These are phyloP conservation scores for Rubroboletus satanas DNA, from an alignment of 768 basidiomycete species.

Conservation along the genomic window DNA sequence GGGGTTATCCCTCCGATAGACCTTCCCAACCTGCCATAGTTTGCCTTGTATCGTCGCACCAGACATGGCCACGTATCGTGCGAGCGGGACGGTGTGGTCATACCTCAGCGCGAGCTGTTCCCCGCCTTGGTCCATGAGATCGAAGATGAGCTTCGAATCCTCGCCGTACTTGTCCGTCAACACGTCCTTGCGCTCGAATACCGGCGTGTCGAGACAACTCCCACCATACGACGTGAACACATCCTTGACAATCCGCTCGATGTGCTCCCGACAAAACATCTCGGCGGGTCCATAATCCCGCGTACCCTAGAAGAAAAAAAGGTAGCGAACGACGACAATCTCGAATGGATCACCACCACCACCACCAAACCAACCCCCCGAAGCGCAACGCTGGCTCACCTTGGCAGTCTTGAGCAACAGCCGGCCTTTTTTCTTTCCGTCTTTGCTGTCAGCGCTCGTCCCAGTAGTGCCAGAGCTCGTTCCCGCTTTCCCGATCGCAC, in stretches of 20 bases:
- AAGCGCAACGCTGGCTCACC: conserved; percentile 41
- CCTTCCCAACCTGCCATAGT: conserved; percentile 98
- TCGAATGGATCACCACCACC: conserved; percentile 11
- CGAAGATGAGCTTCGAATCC: conserved; percentile 95
- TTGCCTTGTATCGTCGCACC: conserved; percentile 80
- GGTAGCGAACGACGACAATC: neutral
- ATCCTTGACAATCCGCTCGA: conserved; percentile 84
- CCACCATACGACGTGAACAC: conserved; percentile 89
- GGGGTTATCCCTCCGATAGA: conserved; percentile 93
- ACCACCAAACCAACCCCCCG: conserved; percentile 5
- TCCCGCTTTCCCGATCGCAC: conserved; percentile 34
- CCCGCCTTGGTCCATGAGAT: conserved; percentile 95
- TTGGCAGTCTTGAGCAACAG: conserved; percentile 92
- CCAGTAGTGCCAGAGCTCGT: conserved; percentile 35
- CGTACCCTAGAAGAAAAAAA: conserved; percentile 62
- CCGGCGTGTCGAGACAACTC: conserved; percentile 92
- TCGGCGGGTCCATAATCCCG: conserved; percentile 91
- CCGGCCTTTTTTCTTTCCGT: conserved; percentile 61
- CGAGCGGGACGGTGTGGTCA: conserved; percentile 96
- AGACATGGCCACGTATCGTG: conserved; percentile 92
- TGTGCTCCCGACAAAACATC: conserved; percentile 87
- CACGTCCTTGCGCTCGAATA: conserved; percentile 97
- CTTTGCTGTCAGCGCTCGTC: conserved; percentile 35
- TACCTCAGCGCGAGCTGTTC: conserved; percentile 93
- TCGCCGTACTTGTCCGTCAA: conserved; percentile 97